Percentiles rank a stretch among this genome's conserved stretches.
Evolutionary conservation across 2,329 filamentous ascomycete species (phyloP).

Genomic region (Didymella exigua): DNA sequence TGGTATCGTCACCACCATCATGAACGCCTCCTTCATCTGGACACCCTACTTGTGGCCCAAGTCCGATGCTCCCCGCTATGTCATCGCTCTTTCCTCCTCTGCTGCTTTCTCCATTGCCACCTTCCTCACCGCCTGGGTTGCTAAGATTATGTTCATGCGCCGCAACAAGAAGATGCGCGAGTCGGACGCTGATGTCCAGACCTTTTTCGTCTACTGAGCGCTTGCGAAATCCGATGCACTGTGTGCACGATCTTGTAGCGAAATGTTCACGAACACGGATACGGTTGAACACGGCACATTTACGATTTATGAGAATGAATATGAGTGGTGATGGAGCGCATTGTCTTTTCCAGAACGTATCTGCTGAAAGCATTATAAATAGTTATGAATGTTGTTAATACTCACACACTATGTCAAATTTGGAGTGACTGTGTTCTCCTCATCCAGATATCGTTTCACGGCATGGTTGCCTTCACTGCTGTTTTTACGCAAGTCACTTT

Average conservation of each 20-base stretch:
- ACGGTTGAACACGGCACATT: background rate
- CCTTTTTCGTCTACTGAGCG: conserved; percentile 42
- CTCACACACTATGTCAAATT: background rate
- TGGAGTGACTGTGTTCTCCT: background rate
- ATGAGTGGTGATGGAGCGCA: background rate
- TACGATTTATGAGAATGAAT: conserved; percentile 6
- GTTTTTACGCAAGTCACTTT: background rate
- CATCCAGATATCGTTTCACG: background rate
- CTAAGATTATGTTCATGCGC: conserved; percentile 37
- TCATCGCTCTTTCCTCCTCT: conserved; percentile 39
- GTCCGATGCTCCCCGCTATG: conserved; percentile 37
- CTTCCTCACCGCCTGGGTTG: conserved; percentile 38
- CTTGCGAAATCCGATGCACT: background rate
- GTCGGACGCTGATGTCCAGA: conserved; percentile 29
- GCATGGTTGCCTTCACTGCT: background rate
- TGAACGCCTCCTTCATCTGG: conserved; percentile 52
- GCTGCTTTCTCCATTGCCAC: conserved; percentile 43
- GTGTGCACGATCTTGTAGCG: background rate
- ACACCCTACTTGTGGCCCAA: conserved; percentile 46
- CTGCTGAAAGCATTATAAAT: no score
- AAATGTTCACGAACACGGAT: background rate
- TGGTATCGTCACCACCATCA: conserved; percentile 53
- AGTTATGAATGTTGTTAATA: background rate
- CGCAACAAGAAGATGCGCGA: conserved; percentile 43
- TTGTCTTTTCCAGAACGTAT: background rate